Conservation (phyloP, 192 early-diverging fungal species). For the Coemansia sp. region DNA sequence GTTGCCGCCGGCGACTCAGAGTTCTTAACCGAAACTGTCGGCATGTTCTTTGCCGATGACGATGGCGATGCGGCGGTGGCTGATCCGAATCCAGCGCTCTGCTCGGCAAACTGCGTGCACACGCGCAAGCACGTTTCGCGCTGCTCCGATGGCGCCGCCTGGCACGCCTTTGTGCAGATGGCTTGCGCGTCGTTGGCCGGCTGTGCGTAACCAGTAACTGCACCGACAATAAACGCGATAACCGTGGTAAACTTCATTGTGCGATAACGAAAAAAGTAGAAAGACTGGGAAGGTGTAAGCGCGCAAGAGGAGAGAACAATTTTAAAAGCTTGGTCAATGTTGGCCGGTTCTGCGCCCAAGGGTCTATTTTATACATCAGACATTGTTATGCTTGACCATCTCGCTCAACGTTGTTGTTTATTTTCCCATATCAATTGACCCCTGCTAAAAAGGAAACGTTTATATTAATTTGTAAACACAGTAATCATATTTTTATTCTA, state of each 20-base stretch:
- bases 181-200: constrained; percentile 8
- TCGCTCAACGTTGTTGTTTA: background rate
- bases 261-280: background rate
- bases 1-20: background rate
- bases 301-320: background rate
- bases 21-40: constrained; percentile 6
- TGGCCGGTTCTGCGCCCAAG: too few species aligned
- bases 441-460: background rate
- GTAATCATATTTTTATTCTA: too few species aligned
- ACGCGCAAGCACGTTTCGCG: constrained; percentile 32
- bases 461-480: background rate
- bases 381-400: background rate
- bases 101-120: constrained; percentile 34
- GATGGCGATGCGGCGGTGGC: constrained; percentile 7
- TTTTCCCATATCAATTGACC: background rate
- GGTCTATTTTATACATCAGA: background rate
- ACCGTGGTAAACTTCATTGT: constrained; percentile 20
- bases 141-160: constrained; percentile 25
- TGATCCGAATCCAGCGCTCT: constrained; percentile 17
- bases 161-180: constrained; percentile 29
- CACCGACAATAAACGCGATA: background rate
- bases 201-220: constrained; percentile 4
- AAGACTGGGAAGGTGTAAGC: background rate
- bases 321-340: background rate
- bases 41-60: background rate